phyloP scores from a whole-genome alignment of 208 protist genomes.

The Acanthamoeba triangularis region DNA sequence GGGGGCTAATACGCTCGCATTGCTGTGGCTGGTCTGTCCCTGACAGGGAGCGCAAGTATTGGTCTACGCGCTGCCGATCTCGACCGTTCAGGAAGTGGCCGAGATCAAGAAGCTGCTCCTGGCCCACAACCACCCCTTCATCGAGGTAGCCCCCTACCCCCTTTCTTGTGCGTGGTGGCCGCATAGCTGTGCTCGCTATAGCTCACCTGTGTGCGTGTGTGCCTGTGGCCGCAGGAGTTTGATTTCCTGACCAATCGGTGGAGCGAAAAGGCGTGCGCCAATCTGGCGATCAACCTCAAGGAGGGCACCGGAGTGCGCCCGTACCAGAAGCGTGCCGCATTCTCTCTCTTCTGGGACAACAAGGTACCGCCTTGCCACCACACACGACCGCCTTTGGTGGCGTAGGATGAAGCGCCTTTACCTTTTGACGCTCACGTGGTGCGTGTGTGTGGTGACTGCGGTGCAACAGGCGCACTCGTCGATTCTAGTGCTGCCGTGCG shows the following conservation, averaged over 20 bases:
- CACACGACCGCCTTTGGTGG: neutral
- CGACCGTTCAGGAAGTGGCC: conserved; percentile 9
- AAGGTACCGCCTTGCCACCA: too few species aligned
- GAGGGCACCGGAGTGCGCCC: conserved; percentile 87
- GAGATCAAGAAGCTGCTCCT: conserved; percentile 56
- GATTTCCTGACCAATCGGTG: conserved; percentile 69
- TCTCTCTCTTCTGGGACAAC: conserved; percentile 70
- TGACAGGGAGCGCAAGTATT: neutral
- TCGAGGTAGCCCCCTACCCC: neutral
- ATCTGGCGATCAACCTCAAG: conserved; percentile 88
- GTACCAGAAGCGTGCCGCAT: conserved; percentile 82
- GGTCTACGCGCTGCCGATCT: conserved; percentile 33
- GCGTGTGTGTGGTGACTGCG: neutral
- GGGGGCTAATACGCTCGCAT: neutral
- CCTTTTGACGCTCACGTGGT: neutral
- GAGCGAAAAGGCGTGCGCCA: conserved; percentile 49
- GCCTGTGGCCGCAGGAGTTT: neutral
- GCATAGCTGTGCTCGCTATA: too few species aligned
- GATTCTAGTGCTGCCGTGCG: conserved; percentile 99
- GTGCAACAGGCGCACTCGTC: conserved; percentile 91
- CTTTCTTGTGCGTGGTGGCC: too few species aligned
- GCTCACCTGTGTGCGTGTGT: neutral
- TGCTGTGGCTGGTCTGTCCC: neutral
- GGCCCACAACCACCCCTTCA: conserved; percentile 37
- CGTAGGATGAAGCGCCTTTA: neutral